Evolutionary conservation across 495 filamentous ascomycete species (phyloP), one percentile per base, ranked within the genome.

Genomic region (Neurospora tetraspora): DNA sequence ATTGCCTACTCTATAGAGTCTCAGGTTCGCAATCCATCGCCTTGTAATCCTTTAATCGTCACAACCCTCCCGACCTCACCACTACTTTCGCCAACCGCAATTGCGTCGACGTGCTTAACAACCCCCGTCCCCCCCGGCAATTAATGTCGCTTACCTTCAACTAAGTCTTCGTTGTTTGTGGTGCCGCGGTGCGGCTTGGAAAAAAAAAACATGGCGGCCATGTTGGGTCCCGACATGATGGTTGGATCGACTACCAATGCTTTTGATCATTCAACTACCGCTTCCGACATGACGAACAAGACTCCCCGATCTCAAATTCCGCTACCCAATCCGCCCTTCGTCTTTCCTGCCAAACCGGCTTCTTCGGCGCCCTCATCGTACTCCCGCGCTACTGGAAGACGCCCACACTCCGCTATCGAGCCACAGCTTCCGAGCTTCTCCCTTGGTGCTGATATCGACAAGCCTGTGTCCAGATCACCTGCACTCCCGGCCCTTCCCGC

Each of bases 401-500:
- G 86, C 42, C 85, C 86, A 68, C 77, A 79, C 39, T 86, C 85
- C 43, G 82, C 83, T 3, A 82, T 87, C 69, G 85, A 86, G 20
- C 72, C 78, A 12, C 78, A 76, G 12, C 72, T 70, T 8, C 71
- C 74, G 40, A 69, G 47, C 38, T 72, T 78, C 65, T 72, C 71
- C 20, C 59, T 80, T 10, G 53, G 47, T 5, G 39, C 59, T 12
- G 82, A 79, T 10, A 12, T 34, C 16, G 72, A 76, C 11, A 78
- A 73, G 39, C 70, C 53, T 3, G 76, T 72, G 18, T 69, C 76
- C n/a, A 75, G 73, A 47, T 81, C 85, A n/a, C 83, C 84, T 36
- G 81, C 84, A 43, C 82, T 92, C 4, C 90, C 90, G 4, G 81
- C 84, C 59, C 82, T 92, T 4, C 90, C 90, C 4, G 82, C 85